Conservation (phyloP, 257 asterid species). For the Forsythia suspensa region DNA sequence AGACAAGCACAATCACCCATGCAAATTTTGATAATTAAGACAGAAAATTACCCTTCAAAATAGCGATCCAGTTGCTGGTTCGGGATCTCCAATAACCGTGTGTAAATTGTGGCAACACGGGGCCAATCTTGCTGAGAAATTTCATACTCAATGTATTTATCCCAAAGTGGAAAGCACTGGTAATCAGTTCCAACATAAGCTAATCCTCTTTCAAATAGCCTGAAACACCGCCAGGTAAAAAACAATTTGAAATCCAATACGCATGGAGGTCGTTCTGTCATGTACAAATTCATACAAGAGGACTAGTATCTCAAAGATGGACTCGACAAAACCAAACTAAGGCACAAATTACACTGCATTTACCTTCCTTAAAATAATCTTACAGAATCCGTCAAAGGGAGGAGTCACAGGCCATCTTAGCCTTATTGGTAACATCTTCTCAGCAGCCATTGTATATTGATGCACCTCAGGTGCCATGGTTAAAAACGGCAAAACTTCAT, state of each 20-base stretch:
- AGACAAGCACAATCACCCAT: background rate
- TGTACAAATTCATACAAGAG: constrained; percentile 37
- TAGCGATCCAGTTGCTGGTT: constrained; percentile 95
- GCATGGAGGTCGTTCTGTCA: constrained; percentile 22
- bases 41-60: constrained; percentile 77
- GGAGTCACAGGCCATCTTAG: constrained; percentile 71
- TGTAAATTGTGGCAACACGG: constrained; percentile 74
- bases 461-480: constrained; percentile 89
- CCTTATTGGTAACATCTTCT: constrained; percentile 73
- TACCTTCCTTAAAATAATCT: constrained; percentile 88
- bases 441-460: constrained; percentile 71
- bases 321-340: constrained; percentile 55
- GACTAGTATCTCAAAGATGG: constrained; percentile 52
- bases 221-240: constrained; percentile 40
- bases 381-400: constrained; percentile 74
- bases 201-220: constrained; percentile 95
- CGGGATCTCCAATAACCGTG: constrained; percentile 82
- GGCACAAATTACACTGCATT: constrained; percentile 49
- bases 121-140: constrained; percentile 87
- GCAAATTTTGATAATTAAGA: background rate
- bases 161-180: constrained; percentile 95
- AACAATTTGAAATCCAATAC: constrained; percentile 25
- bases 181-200: constrained; percentile 96
- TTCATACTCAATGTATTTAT: constrained; percentile 90
- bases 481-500: constrained; percentile 59